A percentile compares a stretch with the other conserved stretches of the same genome.
These are phyloP conservation scores for Solanum bulbocastanum DNA, from an alignment of 257 asterid species.

Conservation along the genomic window DNA sequence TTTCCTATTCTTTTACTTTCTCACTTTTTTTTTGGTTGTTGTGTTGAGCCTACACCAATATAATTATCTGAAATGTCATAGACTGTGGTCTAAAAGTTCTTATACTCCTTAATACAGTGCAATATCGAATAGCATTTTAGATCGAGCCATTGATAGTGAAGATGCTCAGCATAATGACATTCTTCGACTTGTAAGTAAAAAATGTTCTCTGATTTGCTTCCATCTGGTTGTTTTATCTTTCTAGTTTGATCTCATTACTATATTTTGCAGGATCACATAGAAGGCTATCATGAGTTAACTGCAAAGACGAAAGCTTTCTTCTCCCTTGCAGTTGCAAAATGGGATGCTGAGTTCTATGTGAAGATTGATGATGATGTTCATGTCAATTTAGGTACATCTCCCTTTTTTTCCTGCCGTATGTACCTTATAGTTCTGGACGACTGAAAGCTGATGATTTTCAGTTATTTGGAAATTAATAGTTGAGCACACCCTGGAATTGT, in stretches of 20 bases:
- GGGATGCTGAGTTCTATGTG: slow-evolving; percentile 76
- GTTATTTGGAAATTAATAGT: background rate
- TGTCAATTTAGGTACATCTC: slow-evolving; percentile 53
- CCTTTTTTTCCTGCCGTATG: background rate
- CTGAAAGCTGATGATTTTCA: background rate
- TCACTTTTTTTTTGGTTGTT: background rate
- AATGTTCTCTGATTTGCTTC: background rate
- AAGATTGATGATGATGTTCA: slow-evolving; percentile 86
- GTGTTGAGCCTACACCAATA: background rate
- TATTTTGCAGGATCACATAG: slow-evolving; percentile 51
- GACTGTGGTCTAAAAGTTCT: background rate
- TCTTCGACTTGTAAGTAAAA: slow-evolving; percentile 48
- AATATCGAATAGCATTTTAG: slow-evolving; percentile 60
- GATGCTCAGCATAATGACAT: slow-evolving; percentile 55
- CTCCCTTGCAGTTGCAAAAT: slow-evolving; percentile 50
- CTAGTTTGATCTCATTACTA: background rate
- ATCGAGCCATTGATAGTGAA: slow-evolving; percentile 63
- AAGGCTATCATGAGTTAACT: slow-evolving; percentile 75
- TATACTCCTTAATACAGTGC: slow-evolving; percentile 30
- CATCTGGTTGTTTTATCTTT: background rate
- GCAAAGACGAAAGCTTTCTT: slow-evolving; percentile 78
- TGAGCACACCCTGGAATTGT: background rate
- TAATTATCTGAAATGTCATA: background rate
- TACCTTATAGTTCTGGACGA: background rate
- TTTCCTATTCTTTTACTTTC: background rate